These are phyloP conservation scores for Skeletonema tropicum DNA, from an alignment of 108 stramenopile species.

Conservation along the genomic window DNA sequence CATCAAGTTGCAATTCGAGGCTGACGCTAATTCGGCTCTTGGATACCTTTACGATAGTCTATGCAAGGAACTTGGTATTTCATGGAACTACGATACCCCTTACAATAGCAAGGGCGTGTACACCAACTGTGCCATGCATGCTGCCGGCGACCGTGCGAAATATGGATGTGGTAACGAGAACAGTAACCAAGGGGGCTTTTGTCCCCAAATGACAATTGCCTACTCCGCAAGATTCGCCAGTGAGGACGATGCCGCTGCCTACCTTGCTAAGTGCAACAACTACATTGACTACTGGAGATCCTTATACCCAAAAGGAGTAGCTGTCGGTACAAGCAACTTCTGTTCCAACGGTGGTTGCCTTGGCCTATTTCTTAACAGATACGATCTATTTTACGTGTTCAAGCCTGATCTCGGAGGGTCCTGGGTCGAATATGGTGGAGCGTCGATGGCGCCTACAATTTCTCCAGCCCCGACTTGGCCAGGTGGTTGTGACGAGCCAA, in stretches of 20 bases:
- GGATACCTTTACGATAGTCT: conserved; percentile 85
- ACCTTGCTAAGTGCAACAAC: conserved; percentile 73
- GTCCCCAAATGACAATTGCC: conserved; percentile 88
- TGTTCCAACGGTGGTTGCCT: conserved; percentile 79
- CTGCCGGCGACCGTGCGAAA: conserved; percentile 80
- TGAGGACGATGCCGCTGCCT: conserved; percentile 76
- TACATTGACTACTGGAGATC: conserved; percentile 90
- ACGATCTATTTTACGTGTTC: conserved; percentile 89
- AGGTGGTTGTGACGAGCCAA: conserved; percentile 86
- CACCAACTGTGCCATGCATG: conserved; percentile 90
- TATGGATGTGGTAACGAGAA: conserved; percentile 87
- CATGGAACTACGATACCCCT: conserved; percentile 89
- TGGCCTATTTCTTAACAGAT: conserved; percentile 83
- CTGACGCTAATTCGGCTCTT: conserved; percentile 78
- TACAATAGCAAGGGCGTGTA: conserved; percentile 71
- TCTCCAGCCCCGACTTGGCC: conserved; percentile 88
- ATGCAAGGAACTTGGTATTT: conserved; percentile 85
- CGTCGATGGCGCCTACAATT: conserved; percentile 76
- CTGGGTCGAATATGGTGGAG: conserved; percentile 88
- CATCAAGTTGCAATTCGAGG: conserved; percentile 87
- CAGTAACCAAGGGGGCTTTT: conserved; percentile 67
- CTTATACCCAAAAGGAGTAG: conserved; percentile 85
- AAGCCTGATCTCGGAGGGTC: conserved; percentile 86
- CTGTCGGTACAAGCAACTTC: conserved; percentile 80
- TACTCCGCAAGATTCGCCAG: conserved; percentile 67